phyloP scores from a whole-genome alignment of 2,329 filamentous ascomycete genomes.

The Fusarium compactum region DNA sequence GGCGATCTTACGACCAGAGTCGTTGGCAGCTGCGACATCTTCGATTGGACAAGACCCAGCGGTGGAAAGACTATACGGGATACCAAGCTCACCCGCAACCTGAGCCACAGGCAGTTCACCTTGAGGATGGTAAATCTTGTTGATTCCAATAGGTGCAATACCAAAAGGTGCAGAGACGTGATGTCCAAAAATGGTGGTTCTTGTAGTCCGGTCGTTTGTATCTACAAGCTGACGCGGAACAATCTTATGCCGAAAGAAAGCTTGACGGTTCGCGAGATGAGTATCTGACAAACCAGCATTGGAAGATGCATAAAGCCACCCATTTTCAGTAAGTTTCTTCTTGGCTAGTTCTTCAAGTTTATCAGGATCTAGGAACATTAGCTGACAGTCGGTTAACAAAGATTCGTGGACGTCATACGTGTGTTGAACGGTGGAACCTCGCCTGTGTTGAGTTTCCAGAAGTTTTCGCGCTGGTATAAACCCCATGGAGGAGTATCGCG shows the following conservation, averaged over 20 bases:
- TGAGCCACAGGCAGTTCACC: slow-evolving; percentile 18
- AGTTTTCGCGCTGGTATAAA: slow-evolving; percentile 18
- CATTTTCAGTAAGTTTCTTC: slow-evolving; percentile 15
- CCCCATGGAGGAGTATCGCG: slow-evolving; percentile 17
- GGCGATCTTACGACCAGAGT: background rate
- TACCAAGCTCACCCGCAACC: slow-evolving; percentile 6
- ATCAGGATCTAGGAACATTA: background rate
- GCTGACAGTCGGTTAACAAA: fast-evolving
- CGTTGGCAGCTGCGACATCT: slow-evolving; percentile 3
- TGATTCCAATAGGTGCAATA: slow-evolving; percentile 13
- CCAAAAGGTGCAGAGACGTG: slow-evolving; percentile 17
- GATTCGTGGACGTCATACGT: background rate
- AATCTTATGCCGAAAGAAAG: slow-evolving; percentile 19
- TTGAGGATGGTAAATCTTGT: slow-evolving; percentile 20
- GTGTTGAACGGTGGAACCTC: slow-evolving; percentile 20
- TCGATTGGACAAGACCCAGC: slow-evolving; percentile 16
- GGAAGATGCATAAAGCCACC: slow-evolving; percentile 13
- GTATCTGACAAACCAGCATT: slow-evolving; percentile 18
- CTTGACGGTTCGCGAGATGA: slow-evolving; percentile 9
- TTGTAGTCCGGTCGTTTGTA: background rate
- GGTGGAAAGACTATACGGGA: slow-evolving; percentile 14
- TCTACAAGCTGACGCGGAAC: slow-evolving; percentile 15
- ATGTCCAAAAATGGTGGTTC: background rate
- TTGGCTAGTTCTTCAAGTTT: slow-evolving; percentile 13
- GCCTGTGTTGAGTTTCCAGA: slow-evolving; percentile 14